Conservation (phyloP, 106 monocot genomes). For the Dendrobium huoshanense region DNA sequence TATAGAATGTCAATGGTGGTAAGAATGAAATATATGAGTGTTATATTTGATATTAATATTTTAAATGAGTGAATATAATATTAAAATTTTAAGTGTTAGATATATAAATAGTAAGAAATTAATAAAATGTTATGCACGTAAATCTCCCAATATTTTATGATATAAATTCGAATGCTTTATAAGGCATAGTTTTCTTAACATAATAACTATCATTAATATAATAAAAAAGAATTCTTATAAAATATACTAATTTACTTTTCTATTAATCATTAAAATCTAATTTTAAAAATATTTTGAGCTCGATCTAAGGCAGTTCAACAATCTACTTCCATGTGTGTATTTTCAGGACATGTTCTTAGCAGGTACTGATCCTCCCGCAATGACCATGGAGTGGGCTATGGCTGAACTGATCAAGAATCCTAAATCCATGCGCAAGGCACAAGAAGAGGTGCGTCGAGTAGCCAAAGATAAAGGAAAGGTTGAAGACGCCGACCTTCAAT, state of each 20-base stretch:
- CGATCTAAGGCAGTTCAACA: too few relatives aligned
- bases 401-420: slow-evolving; percentile 67
- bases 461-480: slow-evolving; percentile 56
- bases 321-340: not conserved
- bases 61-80: too few relatives aligned
- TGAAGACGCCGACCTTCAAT: slow-evolving; percentile 55
- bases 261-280: not conserved
- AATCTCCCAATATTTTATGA: too few relatives aligned
- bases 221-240: not conserved
- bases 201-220: not conserved
- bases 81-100: too few relatives aligned
- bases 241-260: not conserved
- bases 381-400: slow-evolving; percentile 77
- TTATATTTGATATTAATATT: too few relatives aligned
- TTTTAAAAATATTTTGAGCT: not conserved
- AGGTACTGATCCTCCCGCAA: slow-evolving; percentile 76
- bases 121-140: too few relatives aligned
- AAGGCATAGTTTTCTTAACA: too few relatives aligned
- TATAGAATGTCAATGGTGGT: too few relatives aligned
- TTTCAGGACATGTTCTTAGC: slow-evolving; percentile 81
- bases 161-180: too few relatives aligned
- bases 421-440: slow-evolving; percentile 32
- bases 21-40: too few relatives aligned
- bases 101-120: too few relatives aligned
- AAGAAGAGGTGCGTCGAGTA: slow-evolving; percentile 42